A percentile compares a stretch with the other conserved stretches of the same genome.
Conservation (phyloP, 345 rosid species). For the Ailanthus altissimus region DNA sequence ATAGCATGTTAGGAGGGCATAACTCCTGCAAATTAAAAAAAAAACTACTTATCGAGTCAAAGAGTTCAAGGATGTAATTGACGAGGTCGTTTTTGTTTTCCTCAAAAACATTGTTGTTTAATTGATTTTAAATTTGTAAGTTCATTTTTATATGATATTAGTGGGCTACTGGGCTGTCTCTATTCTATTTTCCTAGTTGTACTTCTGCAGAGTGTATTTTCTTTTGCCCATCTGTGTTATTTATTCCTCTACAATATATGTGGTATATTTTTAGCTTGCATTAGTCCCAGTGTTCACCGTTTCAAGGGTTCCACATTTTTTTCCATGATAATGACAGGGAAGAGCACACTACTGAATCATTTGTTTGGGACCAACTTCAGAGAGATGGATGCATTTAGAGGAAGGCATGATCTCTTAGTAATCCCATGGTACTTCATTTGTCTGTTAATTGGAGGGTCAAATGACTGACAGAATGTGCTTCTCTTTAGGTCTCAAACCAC, state of each 20-base stretch:
- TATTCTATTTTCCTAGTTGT: neutral
- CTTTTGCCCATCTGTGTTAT: neutral
- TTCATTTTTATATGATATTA: neutral
- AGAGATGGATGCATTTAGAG: conserved; percentile 99
- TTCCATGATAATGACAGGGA: conserved; percentile 61
- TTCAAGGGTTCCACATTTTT: conserved; percentile 29
- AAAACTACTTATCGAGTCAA: neutral
- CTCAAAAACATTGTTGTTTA: too few species aligned
- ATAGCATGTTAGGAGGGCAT: neutral
- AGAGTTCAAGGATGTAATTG: neutral
- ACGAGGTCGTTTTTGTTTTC: neutral
- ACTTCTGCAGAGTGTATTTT: neutral
- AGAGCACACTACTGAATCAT: conserved; percentile 92
- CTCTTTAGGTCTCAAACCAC: conserved; percentile 90
- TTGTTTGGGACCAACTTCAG: conserved; percentile 89
- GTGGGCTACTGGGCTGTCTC: neutral
- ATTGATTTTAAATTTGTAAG: neutral
- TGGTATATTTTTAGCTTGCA: neutral
- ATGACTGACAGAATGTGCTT: conserved; percentile 14
- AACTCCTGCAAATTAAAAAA: neutral
- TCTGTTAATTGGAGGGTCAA: conserved; percentile 22
- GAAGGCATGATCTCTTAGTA: conserved; percentile 60
- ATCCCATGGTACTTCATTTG: conserved; percentile 11
- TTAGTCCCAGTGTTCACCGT: neutral
- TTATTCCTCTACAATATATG: neutral